Base-by-base conservation (phyloP, 805 yeast species). In the Pichia phayaonensis region DNA sequence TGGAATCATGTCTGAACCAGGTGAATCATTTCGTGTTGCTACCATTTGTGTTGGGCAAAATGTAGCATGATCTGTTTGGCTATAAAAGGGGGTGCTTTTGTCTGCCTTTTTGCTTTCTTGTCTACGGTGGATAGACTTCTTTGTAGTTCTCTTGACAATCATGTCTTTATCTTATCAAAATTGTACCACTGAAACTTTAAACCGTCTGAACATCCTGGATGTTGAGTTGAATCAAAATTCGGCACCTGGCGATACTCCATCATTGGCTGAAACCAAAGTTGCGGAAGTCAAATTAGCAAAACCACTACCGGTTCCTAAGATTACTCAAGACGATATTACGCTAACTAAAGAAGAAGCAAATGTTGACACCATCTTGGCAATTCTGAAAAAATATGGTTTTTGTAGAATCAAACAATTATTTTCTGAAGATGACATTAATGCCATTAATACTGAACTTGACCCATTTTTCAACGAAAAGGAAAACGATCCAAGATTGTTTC, bases 401-500 rank as follows among this genome's bases (percentile, higher is more conserved):
- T 50, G 53, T 18, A 42, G 36, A 24, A 43, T 50, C 12, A 46
- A 43, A 22, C n/a, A 50, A 4, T 24, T 50, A 8, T 50, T 42
- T 23, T 8, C 45, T 1, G 27, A 13, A 2, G 15, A 22, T 15
- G 50, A 46, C 12, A 47, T 50, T 23, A 46, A 50, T 26, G 24
- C n/a, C 8, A 42, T 50, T 8, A 50, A 50, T 23, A 15, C 16
- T n/a, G 50, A 46, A 29, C 22, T 50, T 12, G 50, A 50, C 23
- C 53, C 53, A 13, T 22, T 46, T 27, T 50, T 50, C 29, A 46
- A 46, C 18, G 47, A 21, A 8, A 46, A 39, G 20, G 43, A 42
- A 43, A 40, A 50, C 31, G 53, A 50, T 38, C 50, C 50, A 42
- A 46, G 53, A 43, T 16, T 50, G 16, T 50, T 46, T 43, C 53